Evolutionary conservation across 208 protist genomes (phyloP).

Genomic region (Jaenimonas drosophilae): DNA sequence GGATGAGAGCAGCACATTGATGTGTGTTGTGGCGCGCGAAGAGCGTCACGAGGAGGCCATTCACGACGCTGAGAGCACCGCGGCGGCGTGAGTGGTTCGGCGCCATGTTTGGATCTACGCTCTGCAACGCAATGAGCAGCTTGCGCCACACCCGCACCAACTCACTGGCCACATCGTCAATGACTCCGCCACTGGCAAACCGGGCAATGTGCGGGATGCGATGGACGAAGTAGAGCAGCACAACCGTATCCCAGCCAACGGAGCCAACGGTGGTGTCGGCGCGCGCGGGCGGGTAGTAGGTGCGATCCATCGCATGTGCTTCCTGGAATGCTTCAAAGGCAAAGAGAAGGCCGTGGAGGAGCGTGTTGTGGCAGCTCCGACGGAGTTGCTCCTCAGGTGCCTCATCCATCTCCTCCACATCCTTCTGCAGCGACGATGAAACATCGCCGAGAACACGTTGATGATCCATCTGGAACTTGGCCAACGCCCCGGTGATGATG

Average conservation of each 20-base stretch:
- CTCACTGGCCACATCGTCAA: slow-evolving; percentile 55
- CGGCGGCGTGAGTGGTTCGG: slow-evolving; percentile 74
- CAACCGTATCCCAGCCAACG: slow-evolving; percentile 80
- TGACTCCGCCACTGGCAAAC: slow-evolving; percentile 36
- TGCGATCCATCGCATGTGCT: slow-evolving; percentile 54
- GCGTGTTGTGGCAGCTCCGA: slow-evolving; percentile 30
- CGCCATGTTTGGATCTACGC: slow-evolving; percentile 34
- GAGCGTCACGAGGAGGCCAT: slow-evolving; percentile 67
- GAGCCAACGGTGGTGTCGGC: slow-evolving; percentile 46
- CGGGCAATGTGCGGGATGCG: slow-evolving; percentile 58
- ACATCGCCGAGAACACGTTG: not conserved
- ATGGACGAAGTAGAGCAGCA: slow-evolving; percentile 74
- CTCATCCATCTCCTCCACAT: not conserved
- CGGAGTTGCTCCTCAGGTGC: slow-evolving; percentile 11
- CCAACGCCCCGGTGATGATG: slow-evolving; percentile 45
- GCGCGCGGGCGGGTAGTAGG: slow-evolving; percentile 45
- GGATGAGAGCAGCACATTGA: slow-evolving; percentile 59
- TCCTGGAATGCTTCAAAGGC: slow-evolving; percentile 74
- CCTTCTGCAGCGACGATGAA: not conserved
- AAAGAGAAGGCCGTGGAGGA: slow-evolving; percentile 54
- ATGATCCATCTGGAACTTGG: slow-evolving; percentile 16
- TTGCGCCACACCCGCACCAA: slow-evolving; percentile 76
- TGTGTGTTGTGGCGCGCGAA: slow-evolving; percentile 77
- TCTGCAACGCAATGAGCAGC: slow-evolving; percentile 62
- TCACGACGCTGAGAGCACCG: slow-evolving; percentile 64